Percentiles rank a stretch among this genome's conserved stretches.
These are phyloP conservation scores for Thymus mandschuricus DNA, from an alignment of 257 asterid genomes.

Conservation along the genomic window DNA sequence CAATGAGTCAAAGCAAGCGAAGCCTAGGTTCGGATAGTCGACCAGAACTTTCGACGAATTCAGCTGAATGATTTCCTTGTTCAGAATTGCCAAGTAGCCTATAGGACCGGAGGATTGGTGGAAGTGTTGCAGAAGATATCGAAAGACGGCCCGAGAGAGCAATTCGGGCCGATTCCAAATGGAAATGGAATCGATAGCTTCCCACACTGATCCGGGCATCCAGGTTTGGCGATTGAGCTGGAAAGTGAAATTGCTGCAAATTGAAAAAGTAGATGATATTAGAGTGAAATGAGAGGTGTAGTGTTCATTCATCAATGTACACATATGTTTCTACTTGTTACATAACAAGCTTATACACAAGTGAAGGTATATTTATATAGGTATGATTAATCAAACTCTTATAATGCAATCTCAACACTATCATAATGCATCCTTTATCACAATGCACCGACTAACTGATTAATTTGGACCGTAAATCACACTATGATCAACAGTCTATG, in stretches of 20 bases:
- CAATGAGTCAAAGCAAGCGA: background rate
- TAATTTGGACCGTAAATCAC: too few species aligned
- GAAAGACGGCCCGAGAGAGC: background rate
- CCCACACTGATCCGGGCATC: constrained; percentile 11
- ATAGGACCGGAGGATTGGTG: constrained; percentile 15
- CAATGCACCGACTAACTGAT: too few species aligned
- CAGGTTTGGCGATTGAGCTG: background rate
- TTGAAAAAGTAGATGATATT: too few species aligned
- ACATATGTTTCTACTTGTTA: too few species aligned
- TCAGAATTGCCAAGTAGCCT: background rate
- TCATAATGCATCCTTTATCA: too few species aligned
- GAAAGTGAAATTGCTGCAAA: background rate
- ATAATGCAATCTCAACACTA: too few species aligned
- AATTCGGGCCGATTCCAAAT: background rate
- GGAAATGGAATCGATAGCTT: background rate
- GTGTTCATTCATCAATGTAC: too few species aligned
- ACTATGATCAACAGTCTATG: too few species aligned
- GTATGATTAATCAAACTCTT: too few species aligned
- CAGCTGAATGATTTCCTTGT: background rate
- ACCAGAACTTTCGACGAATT: background rate
- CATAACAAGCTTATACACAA: too few species aligned
- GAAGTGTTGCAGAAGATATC: constrained; percentile 2
- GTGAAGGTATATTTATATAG: too few species aligned
- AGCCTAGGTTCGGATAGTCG: constrained; percentile 13
- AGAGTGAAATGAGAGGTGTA: too few species aligned